phyloP scores from a whole-genome alignment of 140 eudicot species.

The Ambrosia hybrid region DNA sequence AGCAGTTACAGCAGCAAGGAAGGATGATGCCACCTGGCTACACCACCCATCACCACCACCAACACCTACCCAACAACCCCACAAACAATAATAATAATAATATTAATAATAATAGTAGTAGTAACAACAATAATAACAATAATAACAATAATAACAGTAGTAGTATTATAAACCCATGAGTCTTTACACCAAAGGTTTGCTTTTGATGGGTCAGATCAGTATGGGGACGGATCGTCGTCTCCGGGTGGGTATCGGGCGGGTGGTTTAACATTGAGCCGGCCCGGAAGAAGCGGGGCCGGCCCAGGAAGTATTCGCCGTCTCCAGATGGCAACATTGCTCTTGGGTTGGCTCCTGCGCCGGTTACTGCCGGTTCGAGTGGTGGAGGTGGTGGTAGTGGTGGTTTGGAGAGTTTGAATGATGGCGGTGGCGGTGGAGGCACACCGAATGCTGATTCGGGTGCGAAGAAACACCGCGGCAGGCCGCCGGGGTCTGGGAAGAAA shows the following conservation, averaged over 20 bases:
- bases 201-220: constrained; percentile 38
- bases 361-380: constrained; percentile 10
- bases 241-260: constrained; percentile 36
- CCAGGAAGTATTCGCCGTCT: constrained; percentile 65
- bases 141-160: too few species aligned
- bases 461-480: constrained; percentile 60
- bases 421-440: constrained; percentile 31
- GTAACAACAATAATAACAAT: too few species aligned
- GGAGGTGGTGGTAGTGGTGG: constrained; percentile 24
- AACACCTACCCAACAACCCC: constrained; percentile 20
- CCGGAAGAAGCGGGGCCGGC: constrained; percentile 63
- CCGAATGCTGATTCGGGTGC: constrained; percentile 34
- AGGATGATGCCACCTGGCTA: constrained; percentile 35
- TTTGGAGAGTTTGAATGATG: constrained; percentile 35
- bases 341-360: constrained; percentile 52
- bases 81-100: neutral
- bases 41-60: constrained; percentile 23
- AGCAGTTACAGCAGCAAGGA: constrained; percentile 28
- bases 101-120: too few species aligned
- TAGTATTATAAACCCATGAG: too few species aligned
- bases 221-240: constrained; percentile 34
- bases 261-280: constrained; percentile 58
- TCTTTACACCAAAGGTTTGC: constrained; percentile 38
- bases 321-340: constrained; percentile 62
- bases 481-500: constrained; percentile 69